Percentiles rank a stretch among this genome's conserved stretches.
Conservation (phyloP, 2,329 filamentous ascomycete species). For the Golovinomyces cichoracearum region DNA sequence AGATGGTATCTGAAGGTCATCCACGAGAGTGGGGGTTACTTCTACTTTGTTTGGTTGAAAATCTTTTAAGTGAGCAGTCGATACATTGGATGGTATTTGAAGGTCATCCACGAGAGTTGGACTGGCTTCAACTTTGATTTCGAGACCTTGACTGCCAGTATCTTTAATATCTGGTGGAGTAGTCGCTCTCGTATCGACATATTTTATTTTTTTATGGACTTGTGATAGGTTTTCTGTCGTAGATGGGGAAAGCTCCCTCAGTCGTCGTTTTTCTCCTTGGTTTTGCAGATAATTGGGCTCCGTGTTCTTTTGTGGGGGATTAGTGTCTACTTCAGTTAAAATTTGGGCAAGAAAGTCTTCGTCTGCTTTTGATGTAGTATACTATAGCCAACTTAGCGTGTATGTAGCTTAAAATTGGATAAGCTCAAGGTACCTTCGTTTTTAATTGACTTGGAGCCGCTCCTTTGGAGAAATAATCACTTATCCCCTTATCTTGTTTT, state of each 20-base stretch:
- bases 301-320: conserved; percentile 33
- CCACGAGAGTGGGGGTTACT: conserved; percentile 50
- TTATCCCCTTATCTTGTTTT: conserved; percentile 73
- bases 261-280: conserved; percentile 51
- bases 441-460: conserved; percentile 41
- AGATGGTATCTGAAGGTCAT: neutral
- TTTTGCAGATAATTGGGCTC: conserved; percentile 38
- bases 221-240: conserved; percentile 25
- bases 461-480: conserved; percentile 76
- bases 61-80: conserved; percentile 15
- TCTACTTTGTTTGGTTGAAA: conserved; percentile 32
- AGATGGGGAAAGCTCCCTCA: conserved; percentile 54
- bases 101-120: conserved; percentile 60
- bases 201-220: conserved; percentile 29
- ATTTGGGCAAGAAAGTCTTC: conserved; percentile 66
- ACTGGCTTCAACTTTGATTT: conserved; percentile 24
- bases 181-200: conserved; percentile 23
- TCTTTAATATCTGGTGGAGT: conserved; percentile 24
- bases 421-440: conserved; percentile 37
- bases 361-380: conserved; percentile 59
- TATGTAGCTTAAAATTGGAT: neutral
- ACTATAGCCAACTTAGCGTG: conserved; percentile 21
- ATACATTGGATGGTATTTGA: conserved; percentile 63
- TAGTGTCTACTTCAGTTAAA: conserved; percentile 67
- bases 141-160: conserved; percentile 19